Conservation (phyloP, 192 early-diverging fungal species). For the Tieghemiomyces parasiticus region DNA sequence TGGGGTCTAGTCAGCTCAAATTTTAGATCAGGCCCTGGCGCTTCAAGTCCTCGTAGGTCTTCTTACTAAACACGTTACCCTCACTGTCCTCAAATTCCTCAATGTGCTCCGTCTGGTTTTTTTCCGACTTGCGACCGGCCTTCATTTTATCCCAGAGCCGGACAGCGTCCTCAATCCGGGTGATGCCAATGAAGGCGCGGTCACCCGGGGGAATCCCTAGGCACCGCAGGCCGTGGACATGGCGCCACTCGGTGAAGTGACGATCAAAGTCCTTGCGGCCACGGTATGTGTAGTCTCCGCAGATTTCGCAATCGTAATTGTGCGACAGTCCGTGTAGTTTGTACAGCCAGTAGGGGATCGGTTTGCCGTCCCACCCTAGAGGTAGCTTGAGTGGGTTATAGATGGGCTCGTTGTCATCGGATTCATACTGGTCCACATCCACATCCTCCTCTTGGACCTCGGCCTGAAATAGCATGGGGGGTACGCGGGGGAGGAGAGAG, state of each 20-base stretch:
- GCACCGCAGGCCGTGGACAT: conserved; percentile 85
- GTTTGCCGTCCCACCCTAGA: conserved; percentile 96
- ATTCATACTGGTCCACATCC: conserved; percentile 42
- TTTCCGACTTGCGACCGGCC: conserved; percentile 39
- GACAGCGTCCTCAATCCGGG: conserved; percentile 74
- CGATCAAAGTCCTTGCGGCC: conserved; percentile 92
- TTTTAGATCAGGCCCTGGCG: conserved; percentile 61
- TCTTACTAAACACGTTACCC: conserved; percentile 78
- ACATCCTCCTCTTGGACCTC: conserved; percentile 58
- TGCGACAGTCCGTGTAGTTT: conserved; percentile 92
- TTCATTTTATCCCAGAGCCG: conserved; percentile 80
- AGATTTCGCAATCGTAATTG: conserved; percentile 93
- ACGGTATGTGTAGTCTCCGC: conserved; percentile 88
- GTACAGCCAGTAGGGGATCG: conserved; percentile 98
- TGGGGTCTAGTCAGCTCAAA: not conserved
- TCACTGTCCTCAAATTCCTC: conserved; percentile 82
- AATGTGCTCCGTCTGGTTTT: conserved; percentile 60
- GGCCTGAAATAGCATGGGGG: too few species aligned
- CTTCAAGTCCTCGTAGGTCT: conserved; percentile 73
- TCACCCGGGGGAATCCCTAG: conserved; percentile 81
- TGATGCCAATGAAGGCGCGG: conserved; percentile 82
- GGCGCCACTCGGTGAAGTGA: conserved; percentile 91
- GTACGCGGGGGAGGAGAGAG: too few species aligned
- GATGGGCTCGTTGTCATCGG: conserved; percentile 74
- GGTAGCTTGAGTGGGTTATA: conserved; percentile 96